These are phyloP conservation scores for Vanrija sp. DNA, from an alignment of 1,284 basidiomycete species.

Conservation along the genomic window DNA sequence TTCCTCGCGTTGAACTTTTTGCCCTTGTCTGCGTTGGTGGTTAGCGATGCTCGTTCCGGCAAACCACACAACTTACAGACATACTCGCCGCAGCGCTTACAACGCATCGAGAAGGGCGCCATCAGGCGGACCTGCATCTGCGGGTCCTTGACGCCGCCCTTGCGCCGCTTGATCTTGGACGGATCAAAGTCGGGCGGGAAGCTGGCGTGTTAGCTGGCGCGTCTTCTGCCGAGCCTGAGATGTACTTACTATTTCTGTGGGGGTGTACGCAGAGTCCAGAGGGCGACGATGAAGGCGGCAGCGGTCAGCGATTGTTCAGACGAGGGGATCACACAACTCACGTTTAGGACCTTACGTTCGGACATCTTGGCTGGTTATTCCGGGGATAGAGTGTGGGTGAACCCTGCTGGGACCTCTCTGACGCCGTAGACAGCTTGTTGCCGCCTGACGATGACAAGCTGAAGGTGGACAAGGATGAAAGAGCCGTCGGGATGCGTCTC, in stretches of 20 bases:
- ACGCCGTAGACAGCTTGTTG: too few relatives aligned
- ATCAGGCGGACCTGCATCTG: conserved; percentile 97
- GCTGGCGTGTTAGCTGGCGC: conserved; percentile 1
- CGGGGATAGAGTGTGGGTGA: too few relatives aligned
- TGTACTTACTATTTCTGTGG: background rate
- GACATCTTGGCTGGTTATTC: conserved; percentile 59
- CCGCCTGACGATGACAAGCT: too few relatives aligned
- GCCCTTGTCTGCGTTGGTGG: conserved; percentile 58
- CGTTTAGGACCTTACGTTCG: conserved; percentile 80
- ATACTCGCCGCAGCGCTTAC: conserved; percentile 94
- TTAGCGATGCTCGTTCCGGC: too few relatives aligned
- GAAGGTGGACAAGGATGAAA: too few relatives aligned
- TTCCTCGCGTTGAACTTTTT: conserved; percentile 99
- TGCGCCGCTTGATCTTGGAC: conserved; percentile 83
- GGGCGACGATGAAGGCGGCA: background rate
- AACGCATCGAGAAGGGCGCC: conserved; percentile 98
- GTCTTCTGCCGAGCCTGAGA: background rate
- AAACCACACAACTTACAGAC: conserved; percentile 60
- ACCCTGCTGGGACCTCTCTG: too few relatives aligned
- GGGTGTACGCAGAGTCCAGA: background rate
- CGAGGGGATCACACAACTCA: conserved; percentile 33
- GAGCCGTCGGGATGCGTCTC: too few relatives aligned
- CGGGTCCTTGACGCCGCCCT: conserved; percentile 69
- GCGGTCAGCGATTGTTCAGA: background rate
- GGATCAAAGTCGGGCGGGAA: conserved; percentile 87